Evolutionary conservation across 768 basidiomycete genomes (phyloP), one percentile per base, ranked within the genome.

Genomic region (Kwoniella shandongensis): DNA sequence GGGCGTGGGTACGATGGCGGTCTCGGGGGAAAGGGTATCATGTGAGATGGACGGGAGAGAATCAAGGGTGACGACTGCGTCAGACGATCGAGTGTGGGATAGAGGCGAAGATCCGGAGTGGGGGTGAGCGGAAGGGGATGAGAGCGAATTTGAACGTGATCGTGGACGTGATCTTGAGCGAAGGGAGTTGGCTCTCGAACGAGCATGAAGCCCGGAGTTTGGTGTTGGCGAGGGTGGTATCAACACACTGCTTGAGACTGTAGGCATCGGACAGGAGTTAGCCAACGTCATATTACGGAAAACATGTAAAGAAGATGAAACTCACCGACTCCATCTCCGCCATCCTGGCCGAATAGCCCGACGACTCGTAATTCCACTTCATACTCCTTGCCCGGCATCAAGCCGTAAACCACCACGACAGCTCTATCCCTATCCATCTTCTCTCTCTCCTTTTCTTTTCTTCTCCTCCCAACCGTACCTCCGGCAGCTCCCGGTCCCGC

Each of bases 381-480:
- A 67, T 96, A 96, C 72, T 89, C 88, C 54, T 88, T 82, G 1
- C 88, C 88, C 3, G 91, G 91, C 79, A 88, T 83, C 44, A 97
- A 80, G 1, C 89, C 90, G 57, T 91, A 92, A 25, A 97, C 83
- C 57, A 94, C 88, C 50, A 96, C 89, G 54, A 93, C 84, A 0
- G 90, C 92, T 69, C 94, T 88, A 63, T 93, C 91, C 0, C 82
- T 81, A n/a, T 63, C 65, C 41, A 53, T 44, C 42, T 59, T 62
- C 42, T 48, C 44, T 54, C 47, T 49, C 5, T 39, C 54, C 6
- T 30, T 54, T 35, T 61, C 40, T 38, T 30, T 62, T 41, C 44
- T 59, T 52, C 36, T 36, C 39, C 29, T 50, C 11, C 35, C 35
- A 20, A 6, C 20, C 20, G 42, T 15, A 3, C 30, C 13, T n/a